Base-by-base conservation (phyloP, 768 basidiomycete genomes). In the Lentinus tigrinus region DNA sequence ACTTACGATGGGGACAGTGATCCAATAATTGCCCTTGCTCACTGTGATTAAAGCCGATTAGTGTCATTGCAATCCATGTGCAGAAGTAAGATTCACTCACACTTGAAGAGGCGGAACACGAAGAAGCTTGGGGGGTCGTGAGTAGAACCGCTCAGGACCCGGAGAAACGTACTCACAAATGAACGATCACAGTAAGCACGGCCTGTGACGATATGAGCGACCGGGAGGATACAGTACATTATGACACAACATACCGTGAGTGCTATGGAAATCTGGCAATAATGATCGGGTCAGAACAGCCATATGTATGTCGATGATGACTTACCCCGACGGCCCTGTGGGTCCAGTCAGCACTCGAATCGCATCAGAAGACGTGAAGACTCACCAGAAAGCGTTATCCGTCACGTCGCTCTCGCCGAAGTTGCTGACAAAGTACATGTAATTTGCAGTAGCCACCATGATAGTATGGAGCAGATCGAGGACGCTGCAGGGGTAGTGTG, bases 401-500 rank as follows among this genome's bases (percentile, higher is more conserved):
- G 64, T 61, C 9, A 66, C 56, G 38, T 49, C 47, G 4, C 21
- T 6, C 26, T 63, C 27, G 6, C 65, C 67, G 36, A 66, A 68
- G 21, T 61, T 59, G 27, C 48, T 56, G 11, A 70, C 61, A 28
- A 66, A 58, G 43, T 67, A 70, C 51, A 54, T 26, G 60, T 67
- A 70, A 48, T 61, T 63, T 10, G 67, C 61, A 24, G 52, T 53
- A 24, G 57, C 62, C 11, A 68, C 61, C 60, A 67, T 60, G 47
- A 36, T 28, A 13, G 67, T 65, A 49, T 70, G 69, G 4, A 70
- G 54, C 2, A 67, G 34, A 51, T 70, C 69, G 16, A 70, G 46
- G 42, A 65, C 6, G 48, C 69, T 70, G 39, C 13, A 34, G 16
- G 6, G 8, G 31, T 5, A 53, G 23, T 36, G 2, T 8, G 11